Percentiles rank a stretch among this genome's conserved stretches.
These are phyloP conservation scores for Debaryomyces coudertii DNA, from an alignment of 1,139 yeast species.

Conservation along the genomic window DNA sequence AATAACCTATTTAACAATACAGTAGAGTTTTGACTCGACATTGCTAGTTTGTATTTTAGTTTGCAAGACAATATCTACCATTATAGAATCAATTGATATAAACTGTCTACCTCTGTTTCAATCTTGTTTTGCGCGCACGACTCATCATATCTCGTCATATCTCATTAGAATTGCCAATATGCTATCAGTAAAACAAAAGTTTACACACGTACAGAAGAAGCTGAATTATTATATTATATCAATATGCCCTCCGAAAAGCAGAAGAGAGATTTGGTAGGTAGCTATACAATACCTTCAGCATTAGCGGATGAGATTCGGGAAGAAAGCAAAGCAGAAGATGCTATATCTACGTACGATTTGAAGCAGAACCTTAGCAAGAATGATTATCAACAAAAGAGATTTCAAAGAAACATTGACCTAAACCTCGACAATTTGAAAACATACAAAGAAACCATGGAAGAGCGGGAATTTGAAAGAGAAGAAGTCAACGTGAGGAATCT, in stretches of 20 bases:
- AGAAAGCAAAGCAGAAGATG: slow-evolving; percentile 29
- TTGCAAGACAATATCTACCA: neutral
- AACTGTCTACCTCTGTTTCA: neutral
- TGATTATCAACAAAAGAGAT: slow-evolving; percentile 27
- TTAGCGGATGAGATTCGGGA: slow-evolving; percentile 29
- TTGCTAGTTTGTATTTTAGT: slow-evolving; percentile 13
- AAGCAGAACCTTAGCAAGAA: slow-evolving; percentile 23
- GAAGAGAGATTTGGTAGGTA: slow-evolving; percentile 29
- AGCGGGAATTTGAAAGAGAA: slow-evolving; percentile 34
- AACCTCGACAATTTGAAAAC: slow-evolving; percentile 26
- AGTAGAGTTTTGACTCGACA: slow-evolving; percentile 56
- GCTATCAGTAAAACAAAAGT: neutral
- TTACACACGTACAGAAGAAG: neutral
- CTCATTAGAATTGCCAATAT: neutral
- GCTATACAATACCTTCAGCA: slow-evolving; percentile 36
- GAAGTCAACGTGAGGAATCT: slow-evolving; percentile 27
- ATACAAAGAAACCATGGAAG: slow-evolving; percentile 43
- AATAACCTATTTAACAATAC: slow-evolving; percentile 66
- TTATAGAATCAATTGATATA: neutral
- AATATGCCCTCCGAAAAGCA: slow-evolving; percentile 11
- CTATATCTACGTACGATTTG: slow-evolving; percentile 22
- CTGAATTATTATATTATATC: neutral
- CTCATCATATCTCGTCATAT: slow-evolving; percentile 21
- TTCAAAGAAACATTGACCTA: slow-evolving; percentile 28
- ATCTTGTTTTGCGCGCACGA: slow-evolving; percentile 14